phyloP scores from a whole-genome alignment of 495 filamentous ascomycete genomes.

The Bacidia rubella region DNA sequence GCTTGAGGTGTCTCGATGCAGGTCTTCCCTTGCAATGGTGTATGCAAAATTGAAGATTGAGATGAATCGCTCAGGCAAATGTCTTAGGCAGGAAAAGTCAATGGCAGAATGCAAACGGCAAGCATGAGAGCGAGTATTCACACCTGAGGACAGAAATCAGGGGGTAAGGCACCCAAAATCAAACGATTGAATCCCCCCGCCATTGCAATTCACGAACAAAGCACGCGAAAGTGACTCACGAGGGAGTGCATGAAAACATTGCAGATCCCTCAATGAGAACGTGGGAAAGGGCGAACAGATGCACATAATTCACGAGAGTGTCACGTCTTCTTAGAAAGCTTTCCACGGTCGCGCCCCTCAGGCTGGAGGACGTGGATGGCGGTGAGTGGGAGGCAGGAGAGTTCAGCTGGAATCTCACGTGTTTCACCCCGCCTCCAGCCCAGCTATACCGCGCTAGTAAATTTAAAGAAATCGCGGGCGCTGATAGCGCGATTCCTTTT shows the following conservation, averaged over 20 bases:
- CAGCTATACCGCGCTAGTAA: too few species aligned
- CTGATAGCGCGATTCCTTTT: too few species aligned
- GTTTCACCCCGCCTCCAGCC: too few species aligned
- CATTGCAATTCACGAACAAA: conserved; percentile 4
- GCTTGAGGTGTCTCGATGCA: too few species aligned
- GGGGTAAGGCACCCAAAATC: conserved; percentile 12
- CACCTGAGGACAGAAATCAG: conserved; percentile 14
- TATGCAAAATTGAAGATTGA: neutral
- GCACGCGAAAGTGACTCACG: conserved; percentile 15
- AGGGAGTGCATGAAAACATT: conserved; percentile 5
- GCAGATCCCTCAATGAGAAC: conserved; percentile 1
- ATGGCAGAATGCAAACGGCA: neutral
- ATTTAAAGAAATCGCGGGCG: too few species aligned
- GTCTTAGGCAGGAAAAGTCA: neutral
- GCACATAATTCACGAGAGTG: neutral
- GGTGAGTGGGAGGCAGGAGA: neutral
- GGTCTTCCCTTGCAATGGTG: too few species aligned
- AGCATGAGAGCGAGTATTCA: neutral
- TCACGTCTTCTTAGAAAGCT: conserved; percentile 5
- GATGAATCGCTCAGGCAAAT: neutral
- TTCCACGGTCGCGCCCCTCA: conserved; percentile 17
- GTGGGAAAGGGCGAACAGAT: neutral
- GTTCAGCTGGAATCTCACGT: too few species aligned
- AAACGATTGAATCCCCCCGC: conserved; percentile 8
- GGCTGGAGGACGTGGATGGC: conserved; percentile 14